Conservation (phyloP, 1,284 basidiomycete species). For the Ceratobasidium sp. region DNA sequence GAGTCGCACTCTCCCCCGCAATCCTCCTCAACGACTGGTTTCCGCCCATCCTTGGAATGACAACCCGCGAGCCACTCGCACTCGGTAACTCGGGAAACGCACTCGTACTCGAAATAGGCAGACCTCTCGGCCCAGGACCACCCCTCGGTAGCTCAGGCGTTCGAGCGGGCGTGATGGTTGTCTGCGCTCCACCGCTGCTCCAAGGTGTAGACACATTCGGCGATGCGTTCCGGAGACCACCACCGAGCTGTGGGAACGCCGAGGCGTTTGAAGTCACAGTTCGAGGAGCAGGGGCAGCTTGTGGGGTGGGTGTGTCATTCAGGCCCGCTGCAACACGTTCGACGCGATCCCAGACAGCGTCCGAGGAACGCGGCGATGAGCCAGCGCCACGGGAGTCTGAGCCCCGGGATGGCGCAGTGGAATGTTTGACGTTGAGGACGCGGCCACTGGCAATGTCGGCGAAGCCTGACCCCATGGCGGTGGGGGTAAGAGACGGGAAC, state of each 20-base stretch:
- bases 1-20: constrained; percentile 9
- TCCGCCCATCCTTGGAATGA: constrained; percentile 16
- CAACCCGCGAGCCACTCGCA: constrained; percentile 13
- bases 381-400: constrained; percentile 51
- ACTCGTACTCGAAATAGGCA: constrained; percentile 15
- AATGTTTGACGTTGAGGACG: constrained; percentile 84
- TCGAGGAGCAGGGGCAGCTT: background rate
- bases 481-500: constrained; percentile 80
- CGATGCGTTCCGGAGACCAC: constrained; percentile 1
- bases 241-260: constrained; percentile 39
- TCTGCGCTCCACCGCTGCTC: constrained; percentile 23
- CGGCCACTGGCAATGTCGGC: constrained; percentile 82
- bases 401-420: constrained; percentile 61
- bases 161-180: constrained; percentile 14
- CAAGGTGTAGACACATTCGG: constrained; percentile 15
- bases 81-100: constrained; percentile 31
- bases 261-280: constrained; percentile 8
- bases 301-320: background rate
- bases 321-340: constrained; percentile 75
- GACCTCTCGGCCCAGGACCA: background rate
- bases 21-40: constrained; percentile 35
- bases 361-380: constrained; percentile 66
- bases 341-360: constrained; percentile 86
- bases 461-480: constrained; percentile 66
- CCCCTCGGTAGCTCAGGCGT: constrained; percentile 15